Evolutionary conservation across 1,139 yeast genomes (phyloP).

Genomic region (Yarrowia galli): DNA sequence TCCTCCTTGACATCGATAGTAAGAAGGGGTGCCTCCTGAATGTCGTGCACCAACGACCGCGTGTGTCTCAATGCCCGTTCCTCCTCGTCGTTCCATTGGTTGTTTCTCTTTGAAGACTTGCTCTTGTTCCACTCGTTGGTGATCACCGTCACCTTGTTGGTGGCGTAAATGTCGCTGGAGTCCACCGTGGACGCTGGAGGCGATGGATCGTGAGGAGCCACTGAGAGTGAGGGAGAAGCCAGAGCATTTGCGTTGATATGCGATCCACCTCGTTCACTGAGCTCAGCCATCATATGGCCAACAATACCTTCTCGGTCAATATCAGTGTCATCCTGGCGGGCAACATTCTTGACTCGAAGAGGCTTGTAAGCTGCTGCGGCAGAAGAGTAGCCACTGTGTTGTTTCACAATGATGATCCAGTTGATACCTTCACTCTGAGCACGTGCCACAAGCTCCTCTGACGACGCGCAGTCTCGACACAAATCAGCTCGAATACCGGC

Average conservation of each 20-base stretch:
- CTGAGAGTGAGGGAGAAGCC: conserved; percentile 3
- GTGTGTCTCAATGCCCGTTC: conserved; percentile 73
- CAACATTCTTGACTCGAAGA: conserved; percentile 69
- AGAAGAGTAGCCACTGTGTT: conserved; percentile 53
- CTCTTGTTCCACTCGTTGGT: conserved; percentile 59
- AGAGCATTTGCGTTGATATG: background rate
- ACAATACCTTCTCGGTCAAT: conserved; percentile 71
- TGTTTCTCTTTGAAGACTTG: conserved; percentile 68
- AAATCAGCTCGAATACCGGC: conserved; percentile 75
- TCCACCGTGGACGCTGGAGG: conserved; percentile 25
- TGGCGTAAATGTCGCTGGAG: conserved; percentile 10
- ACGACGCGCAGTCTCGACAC: conserved; percentile 56
- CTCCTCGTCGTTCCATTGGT: conserved; percentile 73
- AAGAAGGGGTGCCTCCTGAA: conserved; percentile 69
- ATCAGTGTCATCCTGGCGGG: conserved; percentile 69
- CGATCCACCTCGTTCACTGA: conserved; percentile 47
- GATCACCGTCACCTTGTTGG: conserved; percentile 47
- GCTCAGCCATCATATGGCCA: conserved; percentile 57
- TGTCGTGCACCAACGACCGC: conserved; percentile 59
- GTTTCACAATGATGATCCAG: conserved; percentile 79
- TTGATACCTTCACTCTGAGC: conserved; percentile 75
- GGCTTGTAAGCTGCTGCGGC: conserved; percentile 67
- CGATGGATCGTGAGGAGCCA: conserved; percentile 2
- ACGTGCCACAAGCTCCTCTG: conserved; percentile 72
- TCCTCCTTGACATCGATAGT: conserved; percentile 83